Conservation (phyloP, 192 early-diverging fungal species). For the Oehlia diaphana region DNA sequence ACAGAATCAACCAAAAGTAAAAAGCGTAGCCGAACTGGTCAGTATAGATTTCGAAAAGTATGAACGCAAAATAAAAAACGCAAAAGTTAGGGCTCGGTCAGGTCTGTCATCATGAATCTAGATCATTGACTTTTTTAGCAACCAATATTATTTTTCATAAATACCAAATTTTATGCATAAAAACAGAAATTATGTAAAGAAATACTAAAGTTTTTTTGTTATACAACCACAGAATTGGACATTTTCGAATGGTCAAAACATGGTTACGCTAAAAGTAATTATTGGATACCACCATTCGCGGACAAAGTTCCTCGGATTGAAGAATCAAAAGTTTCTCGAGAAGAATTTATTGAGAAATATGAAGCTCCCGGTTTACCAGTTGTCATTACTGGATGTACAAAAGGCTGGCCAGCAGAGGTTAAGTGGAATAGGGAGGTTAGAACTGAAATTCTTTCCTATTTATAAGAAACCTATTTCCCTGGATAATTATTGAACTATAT, state of each 20-base stretch:
- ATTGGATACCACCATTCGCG: constrained; percentile 45
- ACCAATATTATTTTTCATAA: too few relatives aligned
- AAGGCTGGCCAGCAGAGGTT: constrained; percentile 55
- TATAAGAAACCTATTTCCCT: not conserved
- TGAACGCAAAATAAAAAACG: not conserved
- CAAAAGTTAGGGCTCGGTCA: not conserved
- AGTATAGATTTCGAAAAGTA: not conserved
- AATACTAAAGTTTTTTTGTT: not conserved
- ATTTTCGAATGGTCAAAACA: constrained; percentile 60
- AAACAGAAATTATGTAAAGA: not conserved
- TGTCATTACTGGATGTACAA: constrained; percentile 56
- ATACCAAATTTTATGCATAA: not conserved
- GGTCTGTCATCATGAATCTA: not conserved
- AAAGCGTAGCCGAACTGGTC: not conserved
- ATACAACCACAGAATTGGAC: constrained; percentile 54
- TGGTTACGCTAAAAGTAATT: constrained; percentile 49
- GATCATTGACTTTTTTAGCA: too few relatives aligned
- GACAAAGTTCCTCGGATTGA: constrained; percentile 59
- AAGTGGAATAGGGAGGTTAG: constrained; percentile 59
- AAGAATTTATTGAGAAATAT: constrained; percentile 60
- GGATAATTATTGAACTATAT: not conserved
- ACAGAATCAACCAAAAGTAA: not conserved
- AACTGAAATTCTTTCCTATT: not conserved
- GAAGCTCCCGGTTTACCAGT: constrained; percentile 59
- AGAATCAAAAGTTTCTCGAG: constrained; percentile 49